Evolutionary conservation across 2,329 filamentous ascomycete species (phyloP).

Genomic region (Verticillium klebahnii): DNA sequence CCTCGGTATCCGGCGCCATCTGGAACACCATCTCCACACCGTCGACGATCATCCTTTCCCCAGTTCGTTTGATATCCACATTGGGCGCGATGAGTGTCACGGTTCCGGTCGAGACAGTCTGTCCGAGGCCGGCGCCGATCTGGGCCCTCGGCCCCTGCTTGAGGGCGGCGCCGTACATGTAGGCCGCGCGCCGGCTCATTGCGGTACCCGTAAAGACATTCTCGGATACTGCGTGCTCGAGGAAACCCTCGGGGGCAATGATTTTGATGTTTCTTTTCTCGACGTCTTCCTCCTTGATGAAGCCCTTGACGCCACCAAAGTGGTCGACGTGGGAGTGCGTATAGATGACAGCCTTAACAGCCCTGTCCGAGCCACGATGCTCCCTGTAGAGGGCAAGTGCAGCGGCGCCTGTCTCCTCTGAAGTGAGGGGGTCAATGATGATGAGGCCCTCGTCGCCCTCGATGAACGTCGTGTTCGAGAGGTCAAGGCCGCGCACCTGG

Average conservation of each 20-base stretch:
- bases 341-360: slow-evolving; percentile 31
- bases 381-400: slow-evolving; percentile 27
- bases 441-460: slow-evolving; percentile 30
- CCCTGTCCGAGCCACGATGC: slow-evolving; percentile 15
- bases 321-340: slow-evolving; percentile 36
- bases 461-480: slow-evolving; percentile 35
- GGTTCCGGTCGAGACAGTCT: slow-evolving; percentile 23
- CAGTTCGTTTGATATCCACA: slow-evolving; percentile 23
- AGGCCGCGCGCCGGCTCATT: slow-evolving; percentile 30
- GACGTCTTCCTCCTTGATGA: slow-evolving; percentile 13
- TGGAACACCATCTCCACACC: slow-evolving; percentile 34
- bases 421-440: slow-evolving; percentile 32
- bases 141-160: slow-evolving; percentile 22
- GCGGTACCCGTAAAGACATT: slow-evolving; percentile 31
- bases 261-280: slow-evolving; percentile 15
- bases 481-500: slow-evolving; percentile 33
- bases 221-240: slow-evolving; percentile 31
- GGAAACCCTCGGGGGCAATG: slow-evolving; percentile 31
- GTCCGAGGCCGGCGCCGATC: slow-evolving; percentile 31
- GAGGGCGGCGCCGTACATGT: slow-evolving; percentile 33
- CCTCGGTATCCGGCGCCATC: slow-evolving; percentile 34
- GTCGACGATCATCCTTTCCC: slow-evolving; percentile 23
- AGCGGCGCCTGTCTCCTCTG: slow-evolving; percentile 26
- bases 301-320: slow-evolving; percentile 23
- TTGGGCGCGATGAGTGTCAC: slow-evolving; percentile 29